Base-by-base conservation (phyloP, 192 early-diverging fungal species). In the Podila verticillata region DNA sequence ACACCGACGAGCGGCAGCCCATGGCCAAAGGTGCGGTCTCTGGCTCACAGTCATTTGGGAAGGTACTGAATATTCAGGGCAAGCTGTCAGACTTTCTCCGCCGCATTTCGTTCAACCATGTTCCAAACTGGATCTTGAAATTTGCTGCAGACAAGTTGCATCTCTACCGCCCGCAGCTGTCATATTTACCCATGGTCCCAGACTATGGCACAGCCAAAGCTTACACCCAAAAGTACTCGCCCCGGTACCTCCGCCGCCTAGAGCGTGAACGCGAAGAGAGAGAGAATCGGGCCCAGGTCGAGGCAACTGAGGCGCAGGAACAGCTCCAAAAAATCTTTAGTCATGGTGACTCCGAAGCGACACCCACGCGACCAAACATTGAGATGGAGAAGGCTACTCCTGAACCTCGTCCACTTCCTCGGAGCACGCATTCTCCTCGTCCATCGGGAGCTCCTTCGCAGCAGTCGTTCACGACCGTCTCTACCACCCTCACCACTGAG, bases 121-220 rank as follows among this genome's bases (percentile, higher is more conserved):
- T 68, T 12, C 77, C 77, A 2, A 26, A 20, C 31, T 80, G 77
- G 77, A 48, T 80, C 19, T 6, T 80, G 54, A 67, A 34, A 12
- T 5, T 80, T 26, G 69, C 65, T 2, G 57, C 70, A 8, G 77
- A 72, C 30, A 80, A 68, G 57, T n/a, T 72, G 24, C 77, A 72
- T 59, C 29, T 72, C 19, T 39, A 80, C 56, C 77, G 77, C n/a
- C 77, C 77, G 5, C 77, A 80, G 54, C 31, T 80, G 24, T 44
- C 61, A 0, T 80, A 59, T 17, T n/a, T 80, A 31, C 77, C 77
- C 20, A 80, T 80, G 77, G 61, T 72, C 20, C 77, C 77, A 9
- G 77, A 80, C 31, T 56, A 32, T 31, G 77, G 77, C 6, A 22
- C 54, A 6, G 70, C 64, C 35, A 68, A 63, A n/a, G 69, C 77